Evolutionary conservation across 106 monocot genomes (phyloP).

Genomic region (Chionographis japonica): DNA sequence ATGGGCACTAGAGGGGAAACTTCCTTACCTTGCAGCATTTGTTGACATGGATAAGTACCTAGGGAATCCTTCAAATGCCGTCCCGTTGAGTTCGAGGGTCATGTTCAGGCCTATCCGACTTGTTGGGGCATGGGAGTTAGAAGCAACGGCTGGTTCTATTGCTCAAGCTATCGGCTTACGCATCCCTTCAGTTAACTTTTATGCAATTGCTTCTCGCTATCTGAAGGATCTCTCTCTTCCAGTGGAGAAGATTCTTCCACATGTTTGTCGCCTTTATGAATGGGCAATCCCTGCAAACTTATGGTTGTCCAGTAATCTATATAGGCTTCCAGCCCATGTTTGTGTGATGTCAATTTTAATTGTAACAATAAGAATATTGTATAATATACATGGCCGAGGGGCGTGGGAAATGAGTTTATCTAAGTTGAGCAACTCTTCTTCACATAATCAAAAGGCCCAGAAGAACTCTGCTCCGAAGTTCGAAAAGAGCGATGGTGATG

Average conservation of each 20-base stretch:
- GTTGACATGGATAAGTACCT: slow-evolving; percentile 51
- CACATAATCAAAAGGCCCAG: not conserved
- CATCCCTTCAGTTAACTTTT: slow-evolving; percentile 83
- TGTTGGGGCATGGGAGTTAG: slow-evolving; percentile 60
- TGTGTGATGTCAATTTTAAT: slow-evolving; percentile 82
- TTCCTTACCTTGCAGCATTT: slow-evolving; percentile 76
- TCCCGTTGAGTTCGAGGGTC: slow-evolving; percentile 35
- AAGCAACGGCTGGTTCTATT: slow-evolving; percentile 63
- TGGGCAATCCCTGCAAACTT: slow-evolving; percentile 82
- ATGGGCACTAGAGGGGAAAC: slow-evolving; percentile 68
- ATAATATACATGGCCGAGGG: slow-evolving; percentile 72
- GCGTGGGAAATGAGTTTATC: slow-evolving; percentile 62
- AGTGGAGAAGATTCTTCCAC: slow-evolving; percentile 56
- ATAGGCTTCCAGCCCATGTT: slow-evolving; percentile 64
- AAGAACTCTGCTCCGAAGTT: not conserved
- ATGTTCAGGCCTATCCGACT: slow-evolving; percentile 64
- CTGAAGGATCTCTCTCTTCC: slow-evolving; percentile 59
- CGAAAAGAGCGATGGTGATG: not conserved
- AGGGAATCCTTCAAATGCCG: slow-evolving; percentile 25
- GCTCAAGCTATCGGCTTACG: slow-evolving; percentile 50
- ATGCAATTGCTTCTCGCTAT: slow-evolving; percentile 59
- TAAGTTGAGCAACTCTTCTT: slow-evolving; percentile 3
- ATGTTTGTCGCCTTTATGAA: slow-evolving; percentile 65
- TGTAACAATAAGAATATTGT: slow-evolving; percentile 73
- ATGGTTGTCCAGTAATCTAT: slow-evolving; percentile 60